Base-by-base conservation (phyloP, 176 grass and related monocot genomes). In the Zizania latifolia region DNA sequence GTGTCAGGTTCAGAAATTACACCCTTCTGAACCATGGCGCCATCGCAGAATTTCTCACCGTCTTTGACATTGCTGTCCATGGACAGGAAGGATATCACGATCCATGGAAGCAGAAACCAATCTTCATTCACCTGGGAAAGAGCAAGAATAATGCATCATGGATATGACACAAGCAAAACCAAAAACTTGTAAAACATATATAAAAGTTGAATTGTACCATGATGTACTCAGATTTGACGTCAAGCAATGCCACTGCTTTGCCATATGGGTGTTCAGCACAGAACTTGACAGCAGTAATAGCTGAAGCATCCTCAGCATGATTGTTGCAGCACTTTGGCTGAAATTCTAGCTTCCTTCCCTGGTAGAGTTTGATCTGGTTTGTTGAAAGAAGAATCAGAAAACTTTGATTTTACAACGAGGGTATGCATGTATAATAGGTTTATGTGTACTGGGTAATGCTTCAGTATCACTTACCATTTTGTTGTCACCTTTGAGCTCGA, bases 351-450 rank as follows among this genome's bases (percentile, higher is more conserved):
- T 30, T 91, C 68, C 74, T 89, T 71, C 93, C 93, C 23, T n/a
- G 39, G 33, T 89, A 93, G 15, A 97, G 70, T 86, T 93, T 97
- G 60, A 97, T 78, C 93, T 97, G 78, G 4, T 70, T 76, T 58
- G 54, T 60, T 45, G 68, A 72, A 77, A 79, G 30, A 82, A 37
- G 48, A 32, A 27, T 8, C 6, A 30, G 10, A 58, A n/a, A n/a
- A 28, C 19, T n/a, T 44, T 33, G 21, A 23, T 21, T 29, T 62
- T 8, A 0, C 0, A 14, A 50, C 10, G 26, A 31, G 58, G 15
- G 24, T 54, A 63, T 21, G 35, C 14, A 22, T 68, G 48, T 39
- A 1, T 48, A 7, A 5, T 17, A 17, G 44, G 5, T 48, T 45
- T 21, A 0, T 51, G 7, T 53, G 48, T 53, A 21, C 4, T 1